Base-by-base conservation (phyloP, 2,329 filamentous ascomycete species). In the Madurella mycetomatis region DNA sequence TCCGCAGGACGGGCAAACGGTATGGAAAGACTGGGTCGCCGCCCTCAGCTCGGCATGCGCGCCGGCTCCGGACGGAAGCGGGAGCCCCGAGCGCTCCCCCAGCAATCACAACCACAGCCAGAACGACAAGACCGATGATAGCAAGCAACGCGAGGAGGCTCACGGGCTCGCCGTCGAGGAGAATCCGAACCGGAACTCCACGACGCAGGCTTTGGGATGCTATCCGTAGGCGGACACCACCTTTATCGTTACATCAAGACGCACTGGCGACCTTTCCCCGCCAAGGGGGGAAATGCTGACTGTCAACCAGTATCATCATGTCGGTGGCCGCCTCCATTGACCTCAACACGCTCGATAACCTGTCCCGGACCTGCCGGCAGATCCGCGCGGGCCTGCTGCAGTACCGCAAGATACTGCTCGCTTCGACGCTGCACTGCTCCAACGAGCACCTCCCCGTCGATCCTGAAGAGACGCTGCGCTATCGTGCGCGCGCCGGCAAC, bases 321-420 rank as follows among this genome's bases (percentile, higher is more conserved):
- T 82, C 86, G 64, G 81, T 96, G 61, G 87, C 88, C 47, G 81
- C 83, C 32, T 81, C 82, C 62, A 83, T 96, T 68, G 92, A 97
- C 69, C 81, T 96, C 48, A 96, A 92, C 70, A 87, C 89, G 13
- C 82, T 96, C 64, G 86, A 95, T 70, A 85, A 86, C 60, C 82
- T 97, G 17, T 88, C 92, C 49, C 83, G 82, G 51, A 91, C 90
- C 52, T 95, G 90, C 69, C 88, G 87, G 49, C 85, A 88, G 66
- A 83, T 95, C 59, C 88, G 88, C 62, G 79, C 80, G 53, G 88
- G 86, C 61, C 80, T 97, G 19, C 75, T 95, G 42, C 88, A 91
- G 64, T 92, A 89, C 70, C 86, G 90, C 65, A 78, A 76, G 47
- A 83, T 87, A 60, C 80, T 96, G 16, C 77, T 94, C 49, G 77